Base-by-base conservation (phyloP, 768 basidiomycete genomes). In the Butyriboletus loyo region DNA sequence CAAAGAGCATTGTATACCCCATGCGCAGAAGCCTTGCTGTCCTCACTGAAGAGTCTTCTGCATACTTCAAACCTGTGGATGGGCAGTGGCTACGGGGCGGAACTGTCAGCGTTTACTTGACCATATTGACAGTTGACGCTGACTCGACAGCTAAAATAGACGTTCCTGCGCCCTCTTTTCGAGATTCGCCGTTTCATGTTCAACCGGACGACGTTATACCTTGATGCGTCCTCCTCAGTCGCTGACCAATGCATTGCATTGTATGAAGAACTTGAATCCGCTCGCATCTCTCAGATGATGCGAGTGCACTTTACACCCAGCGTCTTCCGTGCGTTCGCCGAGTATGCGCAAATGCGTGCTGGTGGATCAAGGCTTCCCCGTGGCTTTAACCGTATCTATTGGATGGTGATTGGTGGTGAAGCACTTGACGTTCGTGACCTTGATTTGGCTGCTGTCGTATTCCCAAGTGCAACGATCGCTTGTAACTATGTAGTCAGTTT, bases 151-250 rank as follows among this genome's bases (percentile, higher is more conserved):
- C 27, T 14, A 31, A 46, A 32, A 34, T 21, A 57, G 56, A 58
- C 56, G 8, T 57, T 57, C 7, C 47, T 57, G 36, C 50, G 56
- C 27, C 56, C 56, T 24, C 56, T 58, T 38, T 57, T 57, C 32
- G 56, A 57, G 19, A 58, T 57, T 31, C 56, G 56, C 21, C 56
- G 56, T 30, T 58, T 57, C 46, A 57, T 57, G 56, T 58, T 57
- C 55, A 58, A 58, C 32, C 44, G 41, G 13, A 47, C 56, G 28
- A 58, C 56, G 11, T 43, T 58, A 15, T 53, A 57, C 31, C 36
- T 57, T 13, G 56, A 57, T 35, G 38, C 45, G 1, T 57, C 56
- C 13, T 9, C 15, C 7, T 57, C 56, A 7, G 56, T 57, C 28
- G 40, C 21, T 30, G 49, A 44, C 10, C 56, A 57, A 35, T 57